Base-by-base conservation (phyloP, 225 moss, liverwort and hornwort genomes). In the Marchantia paleacea region DNA sequence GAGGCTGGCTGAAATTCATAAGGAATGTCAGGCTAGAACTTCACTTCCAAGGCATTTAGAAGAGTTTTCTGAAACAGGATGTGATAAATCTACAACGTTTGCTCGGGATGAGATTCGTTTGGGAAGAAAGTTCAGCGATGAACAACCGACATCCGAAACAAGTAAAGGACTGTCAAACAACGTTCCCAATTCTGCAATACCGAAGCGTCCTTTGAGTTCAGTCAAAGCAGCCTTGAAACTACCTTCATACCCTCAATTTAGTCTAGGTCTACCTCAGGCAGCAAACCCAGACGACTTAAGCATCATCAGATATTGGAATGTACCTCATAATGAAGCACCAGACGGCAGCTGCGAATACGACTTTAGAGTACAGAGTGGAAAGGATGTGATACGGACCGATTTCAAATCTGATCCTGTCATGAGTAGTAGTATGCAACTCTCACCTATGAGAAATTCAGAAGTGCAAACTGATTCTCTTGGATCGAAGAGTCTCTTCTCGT, bases 401-500 rank as follows among this genome's bases (percentile, higher is more conserved):
- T n/a, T 74, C 16, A 1, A 31, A 14, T n/a, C 72, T 1, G 70
- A 28, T 70, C 12, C 8, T 24, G 50, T 50, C 1, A 39, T 39
- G 39, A 39, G 5, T 39, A 29, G 71, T 26, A 15, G 5, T 64
- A 12, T 11, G 16, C 64, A 14, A 18, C 60, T 48, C 57, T 26
- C 61, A 10, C 26, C 1, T 82, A 31, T 53, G 7, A 26, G 18
- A 12, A 48, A 76, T 20, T 6, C 69, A 53, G 55, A 76, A 26
- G 55, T 22, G 73, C 11, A 51, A 48, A n/a, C 10, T 15, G 62
- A 65, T 26, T 50, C 67, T 30, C 10, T 72, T 16, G 78, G 55
- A 80, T 71, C 82, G 9, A 85, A 73, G 52, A 85, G 85, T 52
- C 8, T 85, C 10, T 85, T 85, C 49, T 73, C 85, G 7, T 85